Conservation (phyloP, 129 eudicot genomes). For the Escallonia herrerae region DNA sequence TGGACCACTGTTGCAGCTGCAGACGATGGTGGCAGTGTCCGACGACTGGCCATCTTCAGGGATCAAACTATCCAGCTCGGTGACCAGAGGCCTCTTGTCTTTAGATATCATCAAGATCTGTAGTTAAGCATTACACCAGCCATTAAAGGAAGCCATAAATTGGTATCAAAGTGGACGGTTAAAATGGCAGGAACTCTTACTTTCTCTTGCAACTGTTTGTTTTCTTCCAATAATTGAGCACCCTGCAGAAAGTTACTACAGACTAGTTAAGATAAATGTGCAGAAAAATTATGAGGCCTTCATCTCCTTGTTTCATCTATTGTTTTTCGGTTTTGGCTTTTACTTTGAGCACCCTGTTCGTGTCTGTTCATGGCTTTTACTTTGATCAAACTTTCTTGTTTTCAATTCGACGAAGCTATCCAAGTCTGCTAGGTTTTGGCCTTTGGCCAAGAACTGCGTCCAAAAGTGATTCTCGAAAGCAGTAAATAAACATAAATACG, state of each 20-base stretch:
- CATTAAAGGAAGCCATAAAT: neutral
- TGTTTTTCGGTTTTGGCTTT: no score
- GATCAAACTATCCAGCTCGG: constrained; percentile 18
- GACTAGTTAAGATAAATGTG: no score
- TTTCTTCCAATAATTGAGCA: constrained; percentile 48
- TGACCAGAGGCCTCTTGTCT: constrained; percentile 31
- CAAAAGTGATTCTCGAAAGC: no score
- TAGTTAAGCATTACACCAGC: neutral
- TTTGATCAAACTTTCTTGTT: no score
- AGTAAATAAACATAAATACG: no score
- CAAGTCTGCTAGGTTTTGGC: no score
- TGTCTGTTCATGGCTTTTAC: no score
- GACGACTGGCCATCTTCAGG: constrained; percentile 29
- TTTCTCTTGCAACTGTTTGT: constrained; percentile 39
- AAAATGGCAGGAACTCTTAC: constrained; percentile 5
- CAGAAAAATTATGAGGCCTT: no score
- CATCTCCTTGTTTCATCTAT: no score
- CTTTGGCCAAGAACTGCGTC: no score
- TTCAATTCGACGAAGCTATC: no score
- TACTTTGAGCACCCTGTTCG: no score
- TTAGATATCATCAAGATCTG: constrained; percentile 29
- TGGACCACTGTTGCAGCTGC: constrained; percentile 45
- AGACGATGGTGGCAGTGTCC: constrained; percentile 38
- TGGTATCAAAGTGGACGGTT: neutral
- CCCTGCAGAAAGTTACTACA: constrained; percentile 17